Evolutionary conservation across 495 filamentous ascomycete genomes (phyloP).

Genomic region (Chlorociboria aeruginascens): DNA sequence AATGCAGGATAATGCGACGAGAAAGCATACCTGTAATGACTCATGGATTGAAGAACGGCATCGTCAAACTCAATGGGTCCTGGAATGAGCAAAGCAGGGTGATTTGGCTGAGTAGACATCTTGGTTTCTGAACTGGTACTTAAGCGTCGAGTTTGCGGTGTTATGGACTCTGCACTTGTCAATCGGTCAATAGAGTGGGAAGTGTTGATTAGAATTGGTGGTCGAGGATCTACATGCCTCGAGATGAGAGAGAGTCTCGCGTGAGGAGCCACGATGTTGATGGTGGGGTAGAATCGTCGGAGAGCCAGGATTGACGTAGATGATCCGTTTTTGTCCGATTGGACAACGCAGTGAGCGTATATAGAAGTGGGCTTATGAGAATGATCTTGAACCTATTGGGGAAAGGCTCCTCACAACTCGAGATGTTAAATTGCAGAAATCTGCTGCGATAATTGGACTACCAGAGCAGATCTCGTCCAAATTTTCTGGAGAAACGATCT

Average conservation of each 20-base stretch:
- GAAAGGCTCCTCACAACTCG: too few relatives aligned
- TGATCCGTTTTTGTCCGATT: slow-evolving; percentile 7
- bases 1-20: neutral
- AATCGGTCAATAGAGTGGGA: slow-evolving; percentile 44
- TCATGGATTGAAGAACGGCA: slow-evolving; percentile 89
- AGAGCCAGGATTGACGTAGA: slow-evolving; percentile 21
- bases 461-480: neutral
- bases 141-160: slow-evolving; percentile 15
- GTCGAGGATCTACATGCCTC: slow-evolving; percentile 59
- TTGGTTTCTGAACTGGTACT: slow-evolving; percentile 23
- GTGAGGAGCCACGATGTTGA: slow-evolving; percentile 42
- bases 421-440: neutral
- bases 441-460: neutral
- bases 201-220: slow-evolving; percentile 50
- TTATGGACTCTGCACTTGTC: slow-evolving; percentile 18
- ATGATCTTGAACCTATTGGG: too few relatives aligned
- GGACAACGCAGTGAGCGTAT: neutral
- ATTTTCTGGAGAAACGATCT: too few relatives aligned
- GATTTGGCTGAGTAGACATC: slow-evolving; percentile 71
- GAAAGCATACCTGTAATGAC: slow-evolving; percentile 76
- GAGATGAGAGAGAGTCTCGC: slow-evolving; percentile 69
- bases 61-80: slow-evolving; percentile 98
- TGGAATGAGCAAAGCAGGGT: slow-evolving; percentile 74
- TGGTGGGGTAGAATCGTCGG: slow-evolving; percentile 20
- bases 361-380: neutral